These are phyloP conservation scores for Russula virescens DNA, from an alignment of 768 basidiomycete genomes.

Conservation along the genomic window DNA sequence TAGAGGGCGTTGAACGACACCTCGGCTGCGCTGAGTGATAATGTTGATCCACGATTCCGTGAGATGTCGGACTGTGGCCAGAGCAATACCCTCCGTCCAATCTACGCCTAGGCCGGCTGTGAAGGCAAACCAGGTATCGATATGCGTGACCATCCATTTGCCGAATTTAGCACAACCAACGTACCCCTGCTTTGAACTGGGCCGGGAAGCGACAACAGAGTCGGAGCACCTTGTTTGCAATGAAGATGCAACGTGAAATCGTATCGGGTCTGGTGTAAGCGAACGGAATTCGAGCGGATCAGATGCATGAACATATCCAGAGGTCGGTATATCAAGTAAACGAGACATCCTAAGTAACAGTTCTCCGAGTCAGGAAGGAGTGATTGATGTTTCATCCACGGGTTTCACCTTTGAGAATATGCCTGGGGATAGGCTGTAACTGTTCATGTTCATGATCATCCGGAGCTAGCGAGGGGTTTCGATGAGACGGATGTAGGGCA, in stretches of 20 bases:
- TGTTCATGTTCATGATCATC: background rate
- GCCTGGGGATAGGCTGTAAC: background rate
- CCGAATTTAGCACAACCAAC: background rate
- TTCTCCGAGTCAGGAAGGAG: background rate
- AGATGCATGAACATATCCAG: background rate
- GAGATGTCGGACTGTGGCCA: background rate
- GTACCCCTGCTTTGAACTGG: background rate
- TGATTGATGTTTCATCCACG: background rate
- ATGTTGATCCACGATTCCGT: background rate
- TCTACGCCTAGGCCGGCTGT: background rate
- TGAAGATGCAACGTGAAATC: background rate
- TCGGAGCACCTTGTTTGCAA: background rate
- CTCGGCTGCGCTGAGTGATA: background rate
- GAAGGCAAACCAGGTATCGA: background rate
- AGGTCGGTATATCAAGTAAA: background rate
- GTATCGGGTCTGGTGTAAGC: background rate
- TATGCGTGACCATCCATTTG: background rate
- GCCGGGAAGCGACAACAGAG: background rate
- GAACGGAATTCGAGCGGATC: background rate
- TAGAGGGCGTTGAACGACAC: background rate
- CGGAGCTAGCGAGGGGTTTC: background rate
- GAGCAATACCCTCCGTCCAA: background rate
- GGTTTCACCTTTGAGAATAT: background rate
- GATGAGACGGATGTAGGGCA: background rate
- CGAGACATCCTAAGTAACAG: background rate